phyloP scores from a whole-genome alignment of 1,284 basidiomycete species.

The Ganoderma sinense region DNA sequence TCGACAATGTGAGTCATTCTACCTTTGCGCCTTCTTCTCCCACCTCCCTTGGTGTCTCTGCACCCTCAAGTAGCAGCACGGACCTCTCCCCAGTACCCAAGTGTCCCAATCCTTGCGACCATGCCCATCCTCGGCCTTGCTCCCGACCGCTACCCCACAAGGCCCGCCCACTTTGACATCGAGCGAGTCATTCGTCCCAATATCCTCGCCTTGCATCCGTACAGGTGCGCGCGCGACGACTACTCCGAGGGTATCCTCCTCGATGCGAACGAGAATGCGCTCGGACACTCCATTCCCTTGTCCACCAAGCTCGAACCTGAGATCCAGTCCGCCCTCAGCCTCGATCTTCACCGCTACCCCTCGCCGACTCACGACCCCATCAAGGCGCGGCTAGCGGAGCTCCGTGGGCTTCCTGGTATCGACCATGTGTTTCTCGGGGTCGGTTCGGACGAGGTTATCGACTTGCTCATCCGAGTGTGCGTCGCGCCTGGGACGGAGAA shows the following conservation, averaged over 20 bases:
- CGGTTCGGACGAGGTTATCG: constrained; percentile 97
- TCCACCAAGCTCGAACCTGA: constrained; percentile 39
- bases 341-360: constrained; percentile 86
- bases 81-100: neutral
- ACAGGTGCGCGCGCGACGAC: constrained; percentile 97
- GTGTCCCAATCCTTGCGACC: neutral
- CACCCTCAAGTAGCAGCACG: neutral
- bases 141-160: constrained; percentile 50
- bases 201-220: constrained; percentile 91
- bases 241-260: constrained; percentile 94
- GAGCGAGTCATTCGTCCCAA: constrained; percentile 91
- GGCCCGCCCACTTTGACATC: constrained; percentile 84
- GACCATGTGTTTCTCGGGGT: constrained; percentile 94
- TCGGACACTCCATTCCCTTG: constrained; percentile 84
- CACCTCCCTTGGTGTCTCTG: neutral
- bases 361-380: constrained; percentile 85
- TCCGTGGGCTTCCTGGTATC: constrained; percentile 71
- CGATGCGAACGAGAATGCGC: constrained; percentile 97
- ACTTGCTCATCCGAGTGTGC: constrained; percentile 91
- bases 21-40: neutral
- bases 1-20: constrained; percentile 21
- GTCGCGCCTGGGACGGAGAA: constrained; percentile 86
- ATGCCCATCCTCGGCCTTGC: constrained; percentile 58
- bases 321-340: constrained; percentile 47
- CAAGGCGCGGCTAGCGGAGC: constrained; percentile 77